Conservation (phyloP, 2,329 filamentous ascomycete species). For the Immersiporthe knoxdaviesiana region DNA sequence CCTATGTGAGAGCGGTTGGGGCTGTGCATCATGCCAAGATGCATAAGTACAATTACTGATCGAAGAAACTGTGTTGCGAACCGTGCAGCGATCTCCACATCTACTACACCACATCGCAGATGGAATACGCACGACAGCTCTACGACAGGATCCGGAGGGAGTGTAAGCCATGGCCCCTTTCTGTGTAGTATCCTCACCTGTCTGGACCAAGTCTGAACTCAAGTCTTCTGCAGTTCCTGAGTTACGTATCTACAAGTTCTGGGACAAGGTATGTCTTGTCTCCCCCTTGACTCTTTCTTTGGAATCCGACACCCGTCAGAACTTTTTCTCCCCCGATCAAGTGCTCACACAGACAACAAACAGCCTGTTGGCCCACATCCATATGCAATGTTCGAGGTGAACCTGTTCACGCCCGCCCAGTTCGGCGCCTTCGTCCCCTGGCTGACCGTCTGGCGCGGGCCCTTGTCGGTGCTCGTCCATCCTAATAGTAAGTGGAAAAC, state of each 20-base stretch:
- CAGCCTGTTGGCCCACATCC: conserved; percentile 79
- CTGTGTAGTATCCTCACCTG: not conserved
- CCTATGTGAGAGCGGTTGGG: not conserved
- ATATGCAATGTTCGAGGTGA: conserved; percentile 90
- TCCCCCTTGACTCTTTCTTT: not conserved
- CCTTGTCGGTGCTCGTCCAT: conserved; percentile 78
- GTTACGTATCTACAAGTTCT: conserved; percentile 78
- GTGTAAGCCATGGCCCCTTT: conserved; percentile 55
- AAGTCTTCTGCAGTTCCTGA: conserved; percentile 69
- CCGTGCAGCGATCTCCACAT: conserved; percentile 73
- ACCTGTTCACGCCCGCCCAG: conserved; percentile 80
- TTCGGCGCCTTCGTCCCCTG: conserved; percentile 89
- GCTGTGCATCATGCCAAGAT: not conserved
- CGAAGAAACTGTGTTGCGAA: not conserved
- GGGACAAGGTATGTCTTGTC: conserved; percentile 53
- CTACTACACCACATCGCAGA: conserved; percentile 75
- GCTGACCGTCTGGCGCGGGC: conserved; percentile 80
- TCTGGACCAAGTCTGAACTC: not conserved
- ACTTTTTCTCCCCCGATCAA: too few relatives aligned
- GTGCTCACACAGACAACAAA: not conserved
- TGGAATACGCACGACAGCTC: conserved; percentile 69
- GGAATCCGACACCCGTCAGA: not conserved
- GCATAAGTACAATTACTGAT: not conserved
- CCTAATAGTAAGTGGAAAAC: conserved; percentile 65
- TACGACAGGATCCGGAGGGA: conserved; percentile 80